Evolutionary conservation across 495 filamentous ascomycete species (phyloP).

Genomic region (Xylaria intraflava): DNA sequence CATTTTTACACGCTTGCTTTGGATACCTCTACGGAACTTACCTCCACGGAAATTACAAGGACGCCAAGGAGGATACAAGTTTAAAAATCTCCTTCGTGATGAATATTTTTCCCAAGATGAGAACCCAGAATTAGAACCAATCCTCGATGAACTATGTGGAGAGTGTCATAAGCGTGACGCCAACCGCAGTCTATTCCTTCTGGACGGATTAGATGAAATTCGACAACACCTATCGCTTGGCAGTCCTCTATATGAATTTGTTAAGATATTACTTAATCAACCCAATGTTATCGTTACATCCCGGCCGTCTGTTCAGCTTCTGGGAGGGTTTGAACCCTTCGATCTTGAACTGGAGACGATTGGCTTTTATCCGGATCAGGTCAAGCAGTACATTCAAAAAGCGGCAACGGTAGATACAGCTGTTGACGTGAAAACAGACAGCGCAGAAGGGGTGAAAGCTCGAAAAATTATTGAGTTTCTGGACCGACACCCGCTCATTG

Average conservation of each 20-base stretch:
- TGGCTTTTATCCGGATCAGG: slow-evolving; percentile 23
- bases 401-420: not conserved
- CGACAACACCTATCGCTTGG: too few relatives aligned
- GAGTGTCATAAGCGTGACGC: not conserved
- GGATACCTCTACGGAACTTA: not conserved
- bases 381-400: slow-evolving; percentile 16
- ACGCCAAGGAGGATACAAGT: not conserved
- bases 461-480: slow-evolving; percentile 23
- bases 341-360: slow-evolving; percentile 21
- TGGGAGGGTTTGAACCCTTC: not conserved
- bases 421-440: not conserved
- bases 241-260: not conserved
- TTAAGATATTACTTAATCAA: slow-evolving; percentile 16
- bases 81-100: not conserved
- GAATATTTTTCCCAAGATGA: not conserved
- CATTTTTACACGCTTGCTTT: not conserved
- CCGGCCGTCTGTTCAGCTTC: slow-evolving; percentile 1
- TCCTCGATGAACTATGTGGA: not conserved
- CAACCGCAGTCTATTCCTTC: slow-evolving; percentile 1
- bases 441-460: not conserved
- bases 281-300: slow-evolving; percentile 14
- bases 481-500: slow-evolving; percentile 21
- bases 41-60: not conserved
- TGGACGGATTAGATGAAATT: slow-evolving; percentile 7
- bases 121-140: not conserved